phyloP scores from a whole-genome alignment of 768 basidiomycete species.

The Pulveroboletus sp. region DNA sequence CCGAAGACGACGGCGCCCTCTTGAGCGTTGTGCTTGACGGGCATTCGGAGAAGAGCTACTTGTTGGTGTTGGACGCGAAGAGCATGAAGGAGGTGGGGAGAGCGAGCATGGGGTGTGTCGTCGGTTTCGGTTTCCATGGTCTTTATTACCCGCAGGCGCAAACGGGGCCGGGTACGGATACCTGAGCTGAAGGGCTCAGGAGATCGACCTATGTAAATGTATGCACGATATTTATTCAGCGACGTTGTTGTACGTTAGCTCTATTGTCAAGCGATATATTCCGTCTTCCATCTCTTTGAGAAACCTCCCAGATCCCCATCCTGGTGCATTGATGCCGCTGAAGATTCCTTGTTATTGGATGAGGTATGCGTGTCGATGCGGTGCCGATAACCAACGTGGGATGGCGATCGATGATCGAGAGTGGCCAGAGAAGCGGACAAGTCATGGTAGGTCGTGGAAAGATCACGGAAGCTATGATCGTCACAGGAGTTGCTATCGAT shows the following conservation, averaged over 20 bases:
- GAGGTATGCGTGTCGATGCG: not conserved
- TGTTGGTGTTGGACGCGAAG: slow-evolving; percentile 36
- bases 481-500: not conserved
- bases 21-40: slow-evolving; percentile 37
- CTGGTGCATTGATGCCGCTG: too few species aligned
- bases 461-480: not conserved
- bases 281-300: not conserved
- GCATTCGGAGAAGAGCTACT: slow-evolving; percentile 27
- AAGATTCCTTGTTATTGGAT: not conserved
- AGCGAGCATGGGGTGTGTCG: slow-evolving; percentile 32
- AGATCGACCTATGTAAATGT: not conserved
- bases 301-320: not conserved
- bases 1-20: slow-evolving; percentile 37
- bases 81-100: slow-evolving; percentile 35
- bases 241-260: slow-evolving; percentile 2
- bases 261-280: too few species aligned
- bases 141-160: slow-evolving; percentile 12
- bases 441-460: too few species aligned
- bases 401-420: not conserved
- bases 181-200: slow-evolving; percentile 13
- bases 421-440: not conserved
- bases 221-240: not conserved
- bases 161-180: slow-evolving; percentile 17
- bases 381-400: not conserved
- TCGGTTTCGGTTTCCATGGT: slow-evolving; percentile 39